Evolutionary conservation across 805 yeast species (phyloP), one percentile per base, ranked within the genome.

Genomic region (Ogataea salicorniae): DNA sequence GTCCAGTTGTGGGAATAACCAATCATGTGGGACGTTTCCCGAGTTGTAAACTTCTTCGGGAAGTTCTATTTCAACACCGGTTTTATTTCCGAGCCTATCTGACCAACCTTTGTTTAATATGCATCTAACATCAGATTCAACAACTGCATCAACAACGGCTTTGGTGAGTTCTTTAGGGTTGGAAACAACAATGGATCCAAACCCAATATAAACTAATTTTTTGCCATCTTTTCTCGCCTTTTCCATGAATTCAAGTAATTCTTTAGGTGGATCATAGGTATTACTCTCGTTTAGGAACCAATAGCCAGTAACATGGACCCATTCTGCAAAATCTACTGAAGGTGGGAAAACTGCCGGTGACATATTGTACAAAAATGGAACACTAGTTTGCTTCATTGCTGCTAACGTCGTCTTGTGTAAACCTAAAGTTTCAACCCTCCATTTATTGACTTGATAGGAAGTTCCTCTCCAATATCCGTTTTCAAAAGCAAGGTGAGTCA

Each of bases 41-140:
- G 87, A 70, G 53, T 80, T 81, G 60, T 69, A 87, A 2, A 92
- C 76, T 55, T 81, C 81, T 0, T 71, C 68, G 1, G 97, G 97
- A 14, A 88, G 67, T 23, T 66, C 72, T 47, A 76, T 55, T 55
- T 75, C 79, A 31, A 68, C 46, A 1, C 63, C 67, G 5, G 66
- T 58, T 33, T 72, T 71, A 9, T 43, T 39, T 8, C 76, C 69
- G 36, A 79, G 60, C 40, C 97, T 71, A 54, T 87, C 94, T 0
- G 96, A 86, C 98, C 98, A 92, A 0, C 98, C 98, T 62, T 91
- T 90, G 59, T 89, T 90, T 54, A 92, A 69, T 37, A 92, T 80
- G 67, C 97, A 92, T 53, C 88, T 70, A 0, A 92, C 95, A 57
- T 80, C 96, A 2, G 96, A 84, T 45, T 80, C 80, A 17, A 74